phyloP scores from a whole-genome alignment of 1,284 basidiomycete genomes.

The Lignosus rhinocerotis region DNA sequence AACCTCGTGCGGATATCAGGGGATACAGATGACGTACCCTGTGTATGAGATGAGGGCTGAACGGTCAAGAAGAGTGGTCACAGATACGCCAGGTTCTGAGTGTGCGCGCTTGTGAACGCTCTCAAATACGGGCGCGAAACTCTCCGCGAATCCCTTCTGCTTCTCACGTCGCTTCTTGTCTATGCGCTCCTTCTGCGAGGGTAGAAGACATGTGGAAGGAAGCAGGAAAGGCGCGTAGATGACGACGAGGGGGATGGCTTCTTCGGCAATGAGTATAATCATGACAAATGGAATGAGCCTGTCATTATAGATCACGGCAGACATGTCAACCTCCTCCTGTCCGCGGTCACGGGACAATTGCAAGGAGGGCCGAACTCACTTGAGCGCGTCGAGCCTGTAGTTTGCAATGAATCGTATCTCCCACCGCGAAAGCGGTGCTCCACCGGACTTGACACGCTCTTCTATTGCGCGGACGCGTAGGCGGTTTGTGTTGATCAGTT shows the following conservation, averaged over 20 bases:
- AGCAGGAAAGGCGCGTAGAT: constrained; percentile 85
- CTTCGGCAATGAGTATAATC: constrained; percentile 76
- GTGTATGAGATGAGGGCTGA: constrained; percentile 29
- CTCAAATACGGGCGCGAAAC: constrained; percentile 34
- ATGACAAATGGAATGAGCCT: constrained; percentile 83
- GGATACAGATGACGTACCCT: constrained; percentile 29
- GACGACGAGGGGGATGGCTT: constrained; percentile 81
- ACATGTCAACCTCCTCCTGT: not conserved
- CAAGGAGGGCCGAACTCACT: constrained; percentile 45
- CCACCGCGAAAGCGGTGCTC: constrained; percentile 56
- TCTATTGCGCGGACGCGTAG: constrained; percentile 53
- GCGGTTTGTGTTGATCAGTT: constrained; percentile 64
- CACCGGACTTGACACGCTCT: constrained; percentile 54
- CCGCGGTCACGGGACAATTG: not conserved
- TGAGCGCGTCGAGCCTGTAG: constrained; percentile 63
- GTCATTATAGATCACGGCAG: not conserved
- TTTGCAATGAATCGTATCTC: constrained; percentile 68
- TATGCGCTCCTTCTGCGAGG: constrained; percentile 77
- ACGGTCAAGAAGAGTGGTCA: constrained; percentile 25
- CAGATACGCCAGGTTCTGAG: constrained; percentile 30
- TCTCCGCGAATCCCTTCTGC: constrained; percentile 38
- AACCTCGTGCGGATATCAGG: not conserved
- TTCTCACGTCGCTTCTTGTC: constrained; percentile 59
- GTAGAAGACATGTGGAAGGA: constrained; percentile 86
- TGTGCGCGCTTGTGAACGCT: constrained; percentile 36